A percentile compares a stretch with the other conserved stretches of the same genome.
These are phyloP conservation scores for Cladobotryum mycophilum DNA, from an alignment of 2,329 filamentous ascomycete species.

Conservation along the genomic window DNA sequence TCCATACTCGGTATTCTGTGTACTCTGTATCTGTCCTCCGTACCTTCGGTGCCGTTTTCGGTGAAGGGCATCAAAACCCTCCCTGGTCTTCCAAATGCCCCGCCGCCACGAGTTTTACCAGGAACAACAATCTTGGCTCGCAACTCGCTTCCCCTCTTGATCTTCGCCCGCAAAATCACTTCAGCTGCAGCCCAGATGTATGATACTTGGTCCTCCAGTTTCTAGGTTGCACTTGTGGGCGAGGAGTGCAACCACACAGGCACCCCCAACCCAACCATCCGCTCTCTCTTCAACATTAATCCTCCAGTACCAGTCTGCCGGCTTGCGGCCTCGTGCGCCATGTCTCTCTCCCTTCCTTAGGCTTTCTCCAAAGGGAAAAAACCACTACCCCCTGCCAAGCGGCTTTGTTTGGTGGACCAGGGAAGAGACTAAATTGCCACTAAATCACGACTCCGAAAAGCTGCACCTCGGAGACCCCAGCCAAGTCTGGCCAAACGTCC, in stretches of 20 bases:
- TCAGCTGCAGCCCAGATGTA: no score
- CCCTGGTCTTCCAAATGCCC: background rate
- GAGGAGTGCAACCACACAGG: no score
- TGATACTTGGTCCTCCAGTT: no score
- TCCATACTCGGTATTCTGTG: no score
- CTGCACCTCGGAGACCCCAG: slow-evolving; percentile 2
- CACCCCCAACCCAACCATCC: no score
- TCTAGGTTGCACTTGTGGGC: no score
- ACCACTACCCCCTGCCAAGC: slow-evolving; percentile 1
- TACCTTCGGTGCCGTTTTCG: slow-evolving; percentile 4
- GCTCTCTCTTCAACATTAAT: no score
- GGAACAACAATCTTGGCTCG: slow-evolving; percentile 1
- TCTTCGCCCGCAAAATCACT: no score
- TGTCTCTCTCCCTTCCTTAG: background rate
- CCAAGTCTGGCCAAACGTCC: background rate
- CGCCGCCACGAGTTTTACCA: slow-evolving; percentile 11
- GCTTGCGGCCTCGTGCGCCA: slow-evolving; percentile 2
- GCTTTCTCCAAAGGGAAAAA: no score
- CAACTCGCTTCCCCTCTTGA: no score
- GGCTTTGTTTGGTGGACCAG: slow-evolving; percentile 1
- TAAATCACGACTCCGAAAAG: slow-evolving; percentile 4
- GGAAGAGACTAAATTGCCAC: slow-evolving; percentile 8
- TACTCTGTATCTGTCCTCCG: background rate
- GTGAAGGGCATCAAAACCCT: background rate
- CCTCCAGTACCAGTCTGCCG: background rate